A percentile compares a stretch with the other conserved stretches of the same genome.
Conservation (phyloP, 306 rosid species). For the Prinsepia uniflora region DNA sequence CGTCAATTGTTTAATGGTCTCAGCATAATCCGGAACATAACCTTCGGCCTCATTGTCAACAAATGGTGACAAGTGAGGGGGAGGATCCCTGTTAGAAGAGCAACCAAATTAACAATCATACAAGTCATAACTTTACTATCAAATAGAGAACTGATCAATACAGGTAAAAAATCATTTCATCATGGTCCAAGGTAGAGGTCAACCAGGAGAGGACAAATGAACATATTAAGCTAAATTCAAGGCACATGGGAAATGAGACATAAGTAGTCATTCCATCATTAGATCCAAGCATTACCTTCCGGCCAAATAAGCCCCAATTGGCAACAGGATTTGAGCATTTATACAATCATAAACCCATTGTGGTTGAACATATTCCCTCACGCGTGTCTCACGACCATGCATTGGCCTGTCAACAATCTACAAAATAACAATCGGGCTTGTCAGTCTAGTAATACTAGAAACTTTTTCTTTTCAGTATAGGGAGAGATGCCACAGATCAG, state of each 20-base stretch:
- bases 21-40: constrained; percentile 88
- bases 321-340: constrained; percentile 73
- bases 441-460: constrained; percentile 14
- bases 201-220: no score
- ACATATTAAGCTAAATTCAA: no score
- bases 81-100: constrained; percentile 59
- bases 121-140: not conserved
- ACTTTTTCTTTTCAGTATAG: not conserved
- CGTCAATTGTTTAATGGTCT: constrained; percentile 65
- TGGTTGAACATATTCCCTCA: constrained; percentile 91
- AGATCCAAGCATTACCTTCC: constrained; percentile 59
- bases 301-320: constrained; percentile 61
- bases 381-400: constrained; percentile 60
- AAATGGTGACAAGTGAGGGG: constrained; percentile 92
- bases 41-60: constrained; percentile 75
- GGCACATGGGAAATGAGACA: no score
- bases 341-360: constrained; percentile 90
- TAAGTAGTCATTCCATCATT: no score
- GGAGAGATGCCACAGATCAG: not conserved
- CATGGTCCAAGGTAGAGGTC: not conserved
- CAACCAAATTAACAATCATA: constrained; percentile 5
- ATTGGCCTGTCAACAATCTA: constrained; percentile 83
- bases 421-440: constrained; percentile 28
- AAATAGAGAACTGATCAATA: not conserved
- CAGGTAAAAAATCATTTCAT: not conserved